These are phyloP conservation scores for Nothomitra cinnamomea DNA, from an alignment of 2,329 filamentous ascomycete species.

Conservation along the genomic window DNA sequence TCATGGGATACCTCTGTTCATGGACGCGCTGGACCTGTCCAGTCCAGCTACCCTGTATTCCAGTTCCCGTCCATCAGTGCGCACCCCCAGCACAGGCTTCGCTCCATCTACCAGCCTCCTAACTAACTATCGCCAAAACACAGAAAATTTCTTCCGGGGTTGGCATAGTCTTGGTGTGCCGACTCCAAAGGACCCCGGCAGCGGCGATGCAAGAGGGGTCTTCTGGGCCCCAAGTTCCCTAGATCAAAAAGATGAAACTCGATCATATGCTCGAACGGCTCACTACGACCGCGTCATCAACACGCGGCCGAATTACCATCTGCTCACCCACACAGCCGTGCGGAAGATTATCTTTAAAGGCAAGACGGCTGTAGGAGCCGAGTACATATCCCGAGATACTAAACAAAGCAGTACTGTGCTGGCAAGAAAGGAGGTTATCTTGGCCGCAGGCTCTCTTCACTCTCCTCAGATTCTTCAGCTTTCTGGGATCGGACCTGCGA, in stretches of 20 bases:
- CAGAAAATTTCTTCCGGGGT: slow-evolving; percentile 20
- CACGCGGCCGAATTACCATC: slow-evolving; percentile 22
- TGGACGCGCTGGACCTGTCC: slow-evolving; percentile 30
- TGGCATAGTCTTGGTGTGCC: slow-evolving; percentile 22
- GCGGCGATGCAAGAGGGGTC: slow-evolving; percentile 21
- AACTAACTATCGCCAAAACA: neutral
- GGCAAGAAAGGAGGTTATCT: slow-evolving; percentile 11
- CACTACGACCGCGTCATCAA: slow-evolving; percentile 21
- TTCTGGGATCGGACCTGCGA: slow-evolving; percentile 11
- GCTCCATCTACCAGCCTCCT: neutral
- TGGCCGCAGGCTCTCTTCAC: slow-evolving; percentile 13
- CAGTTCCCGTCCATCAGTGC: slow-evolving; percentile 11
- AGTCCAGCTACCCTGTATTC: slow-evolving; percentile 29
- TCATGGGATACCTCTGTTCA: slow-evolving; percentile 25
- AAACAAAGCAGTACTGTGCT: no score
- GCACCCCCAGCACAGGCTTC: slow-evolving; percentile 3
- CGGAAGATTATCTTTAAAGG: no score
- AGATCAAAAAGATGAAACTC: slow-evolving; percentile 20
- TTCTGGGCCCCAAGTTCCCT: slow-evolving; percentile 22
- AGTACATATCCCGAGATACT: no score
- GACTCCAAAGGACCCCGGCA: slow-evolving; percentile 21
- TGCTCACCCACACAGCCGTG: no score
- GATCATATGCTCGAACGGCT: slow-evolving; percentile 24
- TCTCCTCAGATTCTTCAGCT: slow-evolving; percentile 12
- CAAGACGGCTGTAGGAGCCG: no score